Conservation (phyloP, 805 yeast species). For the Schwanniomyces polymorphus region DNA sequence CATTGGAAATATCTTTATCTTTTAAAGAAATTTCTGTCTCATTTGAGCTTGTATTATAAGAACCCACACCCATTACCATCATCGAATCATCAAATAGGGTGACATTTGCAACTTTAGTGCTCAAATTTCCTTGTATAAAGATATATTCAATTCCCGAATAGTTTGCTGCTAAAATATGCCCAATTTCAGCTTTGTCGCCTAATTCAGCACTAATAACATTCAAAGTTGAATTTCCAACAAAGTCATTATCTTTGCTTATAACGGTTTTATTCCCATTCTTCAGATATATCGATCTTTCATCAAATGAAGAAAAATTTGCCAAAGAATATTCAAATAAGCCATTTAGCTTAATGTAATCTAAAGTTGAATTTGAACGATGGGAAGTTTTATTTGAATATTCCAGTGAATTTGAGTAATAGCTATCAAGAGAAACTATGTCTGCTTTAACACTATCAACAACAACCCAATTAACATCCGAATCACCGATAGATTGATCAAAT, state of each 20-base stretch:
- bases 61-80: constrained; percentile 22
- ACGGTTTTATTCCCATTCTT: constrained; percentile 15
- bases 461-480: constrained; percentile 38
- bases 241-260: constrained; percentile 31
- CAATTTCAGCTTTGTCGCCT: constrained; percentile 31
- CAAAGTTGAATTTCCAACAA: constrained; percentile 41
- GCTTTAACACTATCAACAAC: constrained; percentile 73
- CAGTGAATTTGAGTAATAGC: constrained; percentile 24
- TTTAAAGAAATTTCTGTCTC: constrained; percentile 18
- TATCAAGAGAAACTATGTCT: constrained; percentile 47
- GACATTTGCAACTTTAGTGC: constrained; percentile 30
- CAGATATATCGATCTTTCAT: constrained; percentile 23
- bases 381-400: constrained; percentile 17
- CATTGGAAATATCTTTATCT: constrained; percentile 8
- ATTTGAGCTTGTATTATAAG: constrained; percentile 33
- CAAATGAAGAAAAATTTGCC: constrained; percentile 54
- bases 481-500: constrained; percentile 17
- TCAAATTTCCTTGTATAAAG: constrained; percentile 48
- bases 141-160: constrained; percentile 31
- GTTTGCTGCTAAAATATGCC: constrained; percentile 25
- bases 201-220: constrained; percentile 34
- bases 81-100: constrained; percentile 27
- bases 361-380: constrained; percentile 22
- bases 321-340: constrained; percentile 84
- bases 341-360: constrained; percentile 47